Percentiles rank a stretch among this genome's conserved stretches.
phyloP scores from a whole-genome alignment of 768 basidiomycete species.

The Leucocoprinus leucothites region DNA sequence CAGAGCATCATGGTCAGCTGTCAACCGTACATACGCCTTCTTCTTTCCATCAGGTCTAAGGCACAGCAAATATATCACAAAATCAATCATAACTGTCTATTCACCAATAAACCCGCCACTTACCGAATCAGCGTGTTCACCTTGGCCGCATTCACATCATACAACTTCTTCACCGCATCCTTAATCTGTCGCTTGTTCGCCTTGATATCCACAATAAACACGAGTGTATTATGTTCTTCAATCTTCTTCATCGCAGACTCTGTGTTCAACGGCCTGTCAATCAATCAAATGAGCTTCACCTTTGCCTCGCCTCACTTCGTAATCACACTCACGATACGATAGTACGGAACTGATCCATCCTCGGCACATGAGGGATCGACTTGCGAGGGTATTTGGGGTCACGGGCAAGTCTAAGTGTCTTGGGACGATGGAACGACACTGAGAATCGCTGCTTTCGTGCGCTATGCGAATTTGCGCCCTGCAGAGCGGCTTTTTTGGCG shows the following conservation, averaged over 20 bases:
- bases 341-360: conserved; percentile 97
- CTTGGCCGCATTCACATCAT: conserved; percentile 94
- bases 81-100: not conserved
- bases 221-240: conserved; percentile 98
- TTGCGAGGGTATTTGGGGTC: conserved; percentile 95
- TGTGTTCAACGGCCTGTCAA: conserved; percentile 77
- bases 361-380: conserved; percentile 84
- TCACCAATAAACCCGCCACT: conserved; percentile 20
- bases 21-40: conserved; percentile 97
- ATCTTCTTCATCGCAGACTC: conserved; percentile 99
- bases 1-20: conserved; percentile 93
- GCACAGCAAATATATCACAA: no score
- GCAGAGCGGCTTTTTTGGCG: conserved; percentile 95
- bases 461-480: conserved; percentile 74
- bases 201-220: conserved; percentile 94
- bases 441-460: conserved; percentile 80
- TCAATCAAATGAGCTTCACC: not conserved
- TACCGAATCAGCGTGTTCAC: conserved; percentile 98
- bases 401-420: conserved; percentile 83
- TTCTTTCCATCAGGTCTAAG: conserved; percentile 96
- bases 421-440: conserved; percentile 94
- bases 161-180: conserved; percentile 99
- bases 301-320: conserved; percentile 1
- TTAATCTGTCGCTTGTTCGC: conserved; percentile 99
- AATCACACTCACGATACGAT: conserved; percentile 70